Evolutionary conservation across 164 flowering plant genomes (phyloP).

Genomic region (Sextonia rubra): DNA sequence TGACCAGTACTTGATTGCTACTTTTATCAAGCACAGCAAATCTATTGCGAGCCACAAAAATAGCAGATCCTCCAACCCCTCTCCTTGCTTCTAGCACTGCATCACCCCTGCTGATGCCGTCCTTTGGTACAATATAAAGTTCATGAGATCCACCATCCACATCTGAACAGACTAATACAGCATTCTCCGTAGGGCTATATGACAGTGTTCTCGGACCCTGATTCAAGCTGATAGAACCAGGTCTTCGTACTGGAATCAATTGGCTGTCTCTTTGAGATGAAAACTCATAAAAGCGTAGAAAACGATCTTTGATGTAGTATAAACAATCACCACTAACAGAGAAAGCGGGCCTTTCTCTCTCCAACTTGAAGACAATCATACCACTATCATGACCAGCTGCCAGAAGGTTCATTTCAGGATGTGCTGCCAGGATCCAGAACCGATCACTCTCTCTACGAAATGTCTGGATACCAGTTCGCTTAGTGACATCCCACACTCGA

Average conservation of each 20-base stretch:
- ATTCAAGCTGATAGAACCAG: conserved; percentile 66
- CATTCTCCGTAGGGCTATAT: conserved; percentile 87
- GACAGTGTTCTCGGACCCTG: conserved; percentile 82
- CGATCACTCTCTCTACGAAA: conserved; percentile 87
- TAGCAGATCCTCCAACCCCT: conserved; percentile 82
- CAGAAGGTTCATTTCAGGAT: conserved; percentile 78
- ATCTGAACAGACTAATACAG: conserved; percentile 78
- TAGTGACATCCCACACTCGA: conserved; percentile 78
- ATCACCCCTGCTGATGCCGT: conserved; percentile 61
- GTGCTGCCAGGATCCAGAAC: conserved; percentile 77
- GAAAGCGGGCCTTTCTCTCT: conserved; percentile 89
- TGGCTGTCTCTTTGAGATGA: conserved; percentile 73
- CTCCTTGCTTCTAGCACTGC: conserved; percentile 64
- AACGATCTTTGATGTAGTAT: conserved; percentile 75
- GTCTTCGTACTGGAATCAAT: conserved; percentile 66
- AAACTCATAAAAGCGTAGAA: conserved; percentile 65
- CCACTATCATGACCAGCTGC: conserved; percentile 97
- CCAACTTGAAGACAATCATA: conserved; percentile 87
- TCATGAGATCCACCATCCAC: conserved; percentile 91
- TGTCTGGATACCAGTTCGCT: conserved; percentile 83
- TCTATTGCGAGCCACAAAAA: conserved; percentile 81
- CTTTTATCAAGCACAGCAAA: conserved; percentile 85
- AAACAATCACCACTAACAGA: conserved; percentile 65
- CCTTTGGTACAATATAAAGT: conserved; percentile 71
- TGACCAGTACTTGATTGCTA: conserved; percentile 72